Percentiles rank a stretch among this genome's conserved stretches.
Evolutionary conservation across 352 stramenopile species (phyloP).

Genomic region (Globisporangium splendens): DNA sequence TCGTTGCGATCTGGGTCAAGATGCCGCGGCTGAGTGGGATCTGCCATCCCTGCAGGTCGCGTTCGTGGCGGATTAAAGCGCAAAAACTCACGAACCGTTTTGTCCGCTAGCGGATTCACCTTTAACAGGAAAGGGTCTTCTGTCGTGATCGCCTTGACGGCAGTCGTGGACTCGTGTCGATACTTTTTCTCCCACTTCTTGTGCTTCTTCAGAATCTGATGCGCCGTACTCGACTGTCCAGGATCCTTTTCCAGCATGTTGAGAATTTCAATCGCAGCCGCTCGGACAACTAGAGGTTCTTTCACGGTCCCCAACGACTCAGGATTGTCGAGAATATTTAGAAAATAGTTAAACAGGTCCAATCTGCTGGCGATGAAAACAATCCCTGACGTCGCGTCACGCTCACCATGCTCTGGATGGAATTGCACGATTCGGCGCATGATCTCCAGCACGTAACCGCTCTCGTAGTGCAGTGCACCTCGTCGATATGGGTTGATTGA

Average conservation of each 20-base stretch:
- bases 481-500: constrained; percentile 44
- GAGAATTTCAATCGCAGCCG: constrained; percentile 74
- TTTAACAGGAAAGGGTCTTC: constrained; percentile 74
- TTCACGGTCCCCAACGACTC: constrained; percentile 50
- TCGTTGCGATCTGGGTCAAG: no score
- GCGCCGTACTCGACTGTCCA: constrained; percentile 60
- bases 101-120: constrained; percentile 56
- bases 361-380: constrained; percentile 66
- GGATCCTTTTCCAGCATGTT: constrained; percentile 80
- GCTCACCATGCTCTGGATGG: constrained; percentile 67
- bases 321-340: constrained; percentile 74
- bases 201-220: constrained; percentile 84
- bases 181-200: constrained; percentile 88
- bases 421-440: constrained; percentile 65
- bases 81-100: constrained; percentile 50
- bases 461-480: constrained; percentile 59
- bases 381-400: constrained; percentile 54
- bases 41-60: background rate
- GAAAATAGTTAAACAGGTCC: constrained; percentile 68
- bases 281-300: constrained; percentile 56
- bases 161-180: constrained; percentile 45
- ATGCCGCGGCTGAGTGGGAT: no score
- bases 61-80: constrained; percentile 22
- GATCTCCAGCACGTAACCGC: constrained; percentile 66
- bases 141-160: constrained; percentile 33